Evolutionary conservation across 2,329 filamentous ascomycete species (phyloP), one percentile per base, ranked within the genome.

Genomic region (Helminthosporium solani): DNA sequence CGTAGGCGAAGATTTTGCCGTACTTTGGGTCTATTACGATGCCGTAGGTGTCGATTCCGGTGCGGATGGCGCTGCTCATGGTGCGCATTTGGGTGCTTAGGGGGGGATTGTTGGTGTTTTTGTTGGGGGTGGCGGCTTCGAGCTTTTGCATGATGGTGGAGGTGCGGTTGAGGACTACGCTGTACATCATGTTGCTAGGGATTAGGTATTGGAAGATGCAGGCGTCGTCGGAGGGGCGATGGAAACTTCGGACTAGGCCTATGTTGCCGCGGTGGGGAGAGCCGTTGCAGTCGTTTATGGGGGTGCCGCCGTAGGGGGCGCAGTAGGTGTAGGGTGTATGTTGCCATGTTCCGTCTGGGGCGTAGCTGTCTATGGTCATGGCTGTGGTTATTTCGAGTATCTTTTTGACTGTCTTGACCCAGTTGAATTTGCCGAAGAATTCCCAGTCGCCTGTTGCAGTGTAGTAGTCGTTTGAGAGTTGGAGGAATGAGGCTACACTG

Each of bases 111-210:
- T 25, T 25, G 23, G 23, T 25, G 23, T 25, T 25, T 5, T 5
- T 5, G 23, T 25, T 25, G 23, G 9, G 50, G 74, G n/a, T n/a
- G 7, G 36, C 27, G 0, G 50, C 30, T 66, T 70, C 61, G 37
- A 83, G 65, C 20, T 66, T 66, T 15, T 65, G 69, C 72, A 80
- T 79, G 62, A 84, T 82, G 6, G 65, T 53, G 8, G 75, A 73
- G 0, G 77, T 71, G 0, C 75, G 71, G 25, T 74, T 75, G 8
- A 90, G 77, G 52, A 83, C 86, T 8, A 77, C 72, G 20, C 82
- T 75, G 56, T 90, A 85, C 85, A 89, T 88, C 85, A 90, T 90
- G 44, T 78, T 80, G 15, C 68, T 68, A 0, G 75, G 75, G 35
- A 78, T 73, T 35, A 79, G 70, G 45, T 75, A 72, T 51, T 78